phyloP scores from a whole-genome alignment of 352 stramenopile species.

The Phytophthora rubi region DNA sequence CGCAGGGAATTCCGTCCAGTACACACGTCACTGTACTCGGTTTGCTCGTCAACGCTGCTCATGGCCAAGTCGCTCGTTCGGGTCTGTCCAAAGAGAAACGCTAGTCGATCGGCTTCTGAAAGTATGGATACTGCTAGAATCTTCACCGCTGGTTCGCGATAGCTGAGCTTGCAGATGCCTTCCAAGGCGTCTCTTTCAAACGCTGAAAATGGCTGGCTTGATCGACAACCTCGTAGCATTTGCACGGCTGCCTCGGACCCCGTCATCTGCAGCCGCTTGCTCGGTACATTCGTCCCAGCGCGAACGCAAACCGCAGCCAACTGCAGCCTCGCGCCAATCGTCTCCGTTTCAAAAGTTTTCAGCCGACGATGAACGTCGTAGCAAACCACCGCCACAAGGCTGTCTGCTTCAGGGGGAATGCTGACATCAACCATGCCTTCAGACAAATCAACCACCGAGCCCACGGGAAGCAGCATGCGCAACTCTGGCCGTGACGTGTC shows the following conservation, averaged over 20 bases:
- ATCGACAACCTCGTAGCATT: slow-evolving; percentile 47
- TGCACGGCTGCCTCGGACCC: slow-evolving; percentile 50
- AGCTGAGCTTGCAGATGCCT: slow-evolving; percentile 38
- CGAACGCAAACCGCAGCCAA: slow-evolving; percentile 46
- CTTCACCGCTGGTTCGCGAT: slow-evolving; percentile 48
- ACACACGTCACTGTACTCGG: slow-evolving; percentile 33
- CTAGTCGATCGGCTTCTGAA: slow-evolving; percentile 32
- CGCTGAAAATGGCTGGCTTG: slow-evolving; percentile 37
- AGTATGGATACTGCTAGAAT: slow-evolving; percentile 42
- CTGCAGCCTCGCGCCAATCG: slow-evolving; percentile 45
- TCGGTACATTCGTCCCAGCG: slow-evolving; percentile 36
- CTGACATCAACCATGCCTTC: slow-evolving; percentile 34
- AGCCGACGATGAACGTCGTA: slow-evolving; percentile 48
- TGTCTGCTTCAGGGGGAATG: slow-evolving; percentile 7
- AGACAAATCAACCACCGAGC: slow-evolving; percentile 21
- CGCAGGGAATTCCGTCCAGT: slow-evolving; percentile 28
- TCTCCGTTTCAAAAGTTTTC: slow-evolving; percentile 38
- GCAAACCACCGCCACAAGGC: slow-evolving; percentile 25
- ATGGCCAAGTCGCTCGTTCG: slow-evolving; percentile 1
- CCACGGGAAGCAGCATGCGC: slow-evolving; percentile 46
- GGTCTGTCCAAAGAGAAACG: slow-evolving; percentile 41
- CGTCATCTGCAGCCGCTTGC: slow-evolving; percentile 49
- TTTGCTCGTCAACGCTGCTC: slow-evolving; percentile 17
- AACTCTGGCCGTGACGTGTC: slow-evolving; percentile 28
- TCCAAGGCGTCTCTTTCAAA: slow-evolving; percentile 33